These are phyloP conservation scores for Tulasnella sp. DNA, from an alignment of 768 basidiomycete species.

Conservation along the genomic window DNA sequence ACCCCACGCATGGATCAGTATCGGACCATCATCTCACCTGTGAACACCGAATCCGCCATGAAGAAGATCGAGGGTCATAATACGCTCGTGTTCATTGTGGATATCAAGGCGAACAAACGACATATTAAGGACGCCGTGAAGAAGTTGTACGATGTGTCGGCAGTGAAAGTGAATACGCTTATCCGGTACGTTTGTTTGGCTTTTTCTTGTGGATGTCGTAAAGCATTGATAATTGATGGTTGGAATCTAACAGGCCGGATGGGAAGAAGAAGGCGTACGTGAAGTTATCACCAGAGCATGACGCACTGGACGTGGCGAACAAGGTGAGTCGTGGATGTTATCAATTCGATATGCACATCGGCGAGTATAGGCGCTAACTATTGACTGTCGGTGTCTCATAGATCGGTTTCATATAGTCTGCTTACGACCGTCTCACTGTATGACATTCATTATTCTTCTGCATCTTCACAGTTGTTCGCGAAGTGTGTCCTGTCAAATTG, in stretches of 20 bases:
- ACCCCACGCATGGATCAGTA: slow-evolving; percentile 93
- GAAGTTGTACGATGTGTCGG: slow-evolving; percentile 96
- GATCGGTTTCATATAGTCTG: slow-evolving; percentile 88
- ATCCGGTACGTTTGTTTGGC: slow-evolving; percentile 57
- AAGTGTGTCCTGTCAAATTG: too few relatives aligned
- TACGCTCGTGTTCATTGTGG: slow-evolving; percentile 96
- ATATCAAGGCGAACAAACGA: slow-evolving; percentile 91
- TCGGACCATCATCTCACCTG: slow-evolving; percentile 80
- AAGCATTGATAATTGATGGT: background rate
- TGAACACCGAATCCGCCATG: slow-evolving; percentile 97
- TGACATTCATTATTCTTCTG: slow-evolving; percentile 4
- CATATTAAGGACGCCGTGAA: slow-evolving; percentile 99
- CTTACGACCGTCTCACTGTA: slow-evolving; percentile 12
- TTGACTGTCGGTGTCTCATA: slow-evolving; percentile 31
- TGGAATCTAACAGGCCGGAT: slow-evolving; percentile 57
- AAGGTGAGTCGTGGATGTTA: slow-evolving; percentile 59
- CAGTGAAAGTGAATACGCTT: slow-evolving; percentile 94
- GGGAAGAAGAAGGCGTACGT: slow-evolving; percentile 99
- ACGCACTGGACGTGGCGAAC: slow-evolving; percentile 95
- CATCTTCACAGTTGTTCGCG: slow-evolving; percentile 3
- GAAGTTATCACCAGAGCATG: slow-evolving; percentile 87
- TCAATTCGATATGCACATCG: background rate
- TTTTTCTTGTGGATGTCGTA: too few relatives aligned
- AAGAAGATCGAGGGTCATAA: slow-evolving; percentile 99
- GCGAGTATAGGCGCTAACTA: too few relatives aligned